These are phyloP conservation scores for Metrosideros polymorpha DNA, from an alignment of 441 rosid genomes.

Conservation along the genomic window DNA sequence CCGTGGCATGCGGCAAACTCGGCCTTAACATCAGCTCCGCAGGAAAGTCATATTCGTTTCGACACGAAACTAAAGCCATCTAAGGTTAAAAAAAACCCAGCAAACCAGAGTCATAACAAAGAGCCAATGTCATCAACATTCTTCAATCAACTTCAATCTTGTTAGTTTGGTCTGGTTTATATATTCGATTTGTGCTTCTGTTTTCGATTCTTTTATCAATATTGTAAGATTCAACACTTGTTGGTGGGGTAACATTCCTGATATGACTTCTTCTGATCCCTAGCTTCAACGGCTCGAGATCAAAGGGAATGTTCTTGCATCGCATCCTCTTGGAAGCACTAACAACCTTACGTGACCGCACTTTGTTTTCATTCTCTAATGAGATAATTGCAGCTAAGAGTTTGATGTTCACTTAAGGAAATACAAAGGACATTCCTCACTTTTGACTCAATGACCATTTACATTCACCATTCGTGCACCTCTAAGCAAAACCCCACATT, in stretches of 20 bases:
- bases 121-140: neutral
- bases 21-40: neutral
- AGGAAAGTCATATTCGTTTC: neutral
- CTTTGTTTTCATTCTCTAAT: neutral
- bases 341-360: neutral
- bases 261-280: neutral
- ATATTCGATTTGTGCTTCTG: neutral
- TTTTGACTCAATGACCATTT: neutral
- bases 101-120: too few species aligned
- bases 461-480: rapidly evolving
- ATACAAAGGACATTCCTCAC: neutral
- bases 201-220: neutral
- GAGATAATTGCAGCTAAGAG: neutral
- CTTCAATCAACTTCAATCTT: neutral
- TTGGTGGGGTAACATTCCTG: neutral
- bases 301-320: neutral
- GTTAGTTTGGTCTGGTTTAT: neutral
- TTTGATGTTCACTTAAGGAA: neutral
- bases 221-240: neutral
- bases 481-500: neutral
- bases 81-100: too few species aligned
- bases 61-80: neutral
- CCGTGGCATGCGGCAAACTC: neutral
- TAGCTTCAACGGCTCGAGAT: neutral
- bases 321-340: neutral